phyloP scores from a whole-genome alignment of 495 filamentous ascomycete species.

The Glonium stellatum region DNA sequence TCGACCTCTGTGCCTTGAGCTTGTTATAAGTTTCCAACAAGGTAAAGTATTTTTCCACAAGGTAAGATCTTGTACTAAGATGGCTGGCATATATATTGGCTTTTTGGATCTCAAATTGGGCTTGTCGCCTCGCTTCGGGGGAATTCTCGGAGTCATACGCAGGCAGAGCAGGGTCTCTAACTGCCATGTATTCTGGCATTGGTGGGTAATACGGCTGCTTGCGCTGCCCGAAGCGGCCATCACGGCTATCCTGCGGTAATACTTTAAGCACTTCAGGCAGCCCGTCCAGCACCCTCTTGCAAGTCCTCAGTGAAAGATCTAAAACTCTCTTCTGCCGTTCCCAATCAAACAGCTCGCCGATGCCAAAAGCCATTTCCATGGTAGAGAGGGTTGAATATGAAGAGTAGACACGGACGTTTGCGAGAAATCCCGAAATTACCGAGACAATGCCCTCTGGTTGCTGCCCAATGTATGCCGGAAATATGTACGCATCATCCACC shows the following conservation, averaged over 20 bases:
- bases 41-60: conserved; percentile 68
- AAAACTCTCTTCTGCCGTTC: conserved; percentile 59
- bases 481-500: conserved; percentile 72
- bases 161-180: conserved; percentile 13
- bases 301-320: conserved; percentile 52
- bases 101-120: conserved; percentile 80
- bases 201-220: conserved; percentile 25
- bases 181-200: conserved; percentile 21
- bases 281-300: conserved; percentile 53
- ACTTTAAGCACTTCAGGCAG: conserved; percentile 57
- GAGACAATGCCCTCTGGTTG: conserved; percentile 60
- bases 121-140: conserved; percentile 41
- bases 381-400: conserved; percentile 62
- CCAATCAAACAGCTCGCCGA: conserved; percentile 63
- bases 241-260: conserved; percentile 24
- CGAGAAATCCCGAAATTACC: conserved; percentile 65
- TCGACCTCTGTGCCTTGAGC: conserved; percentile 11
- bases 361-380: conserved; percentile 68
- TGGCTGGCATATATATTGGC: conserved; percentile 73
- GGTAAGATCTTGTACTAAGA: conserved; percentile 65
- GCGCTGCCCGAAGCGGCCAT: conserved; percentile 19
- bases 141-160: conserved; percentile 16
- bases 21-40: conserved; percentile 27
- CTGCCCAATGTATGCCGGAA: conserved; percentile 50
- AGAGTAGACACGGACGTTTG: conserved; percentile 62